Base-by-base conservation (phyloP, 345 rosid genomes). In the Salix koriyanagi region DNA sequence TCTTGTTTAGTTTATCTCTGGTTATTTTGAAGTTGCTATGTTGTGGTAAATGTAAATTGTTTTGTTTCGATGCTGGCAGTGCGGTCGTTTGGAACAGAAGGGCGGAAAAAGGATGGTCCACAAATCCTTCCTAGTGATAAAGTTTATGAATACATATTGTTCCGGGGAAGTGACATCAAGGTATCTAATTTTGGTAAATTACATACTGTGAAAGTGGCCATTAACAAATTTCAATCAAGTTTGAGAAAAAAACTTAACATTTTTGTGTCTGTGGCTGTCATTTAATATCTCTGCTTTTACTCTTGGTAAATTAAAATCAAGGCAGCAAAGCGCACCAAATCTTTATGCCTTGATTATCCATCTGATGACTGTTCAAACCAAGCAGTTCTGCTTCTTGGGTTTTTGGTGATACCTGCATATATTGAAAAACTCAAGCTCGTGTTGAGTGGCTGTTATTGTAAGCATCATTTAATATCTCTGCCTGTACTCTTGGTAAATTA, bases 51-150 rank as follows among this genome's bases (percentile, higher is more conserved):
- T 25, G 18, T 3, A 8, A 28, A 8, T 42, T 46, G 21, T 58
- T 60, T 50, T 61, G 36, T 69, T 62, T 62, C 28, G 46, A 6
- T 66, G 70, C 75, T 79, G 81, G 77, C 81, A 90, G 93, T 90
- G 42, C 88, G 93, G 73, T 90, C 93, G 9, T 90, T 88, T 82
- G 93, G 93, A 80, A 88, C 93, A n/a, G 91, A 90, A 83, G 93
- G 91, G 75, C 82, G 93, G 84, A 88, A 87, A 70, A 90, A 88
- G 71, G 90, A 90, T 83, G 91, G 91, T 23, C 85, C 88, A 0
- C 93, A 90, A 83, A 82, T 88, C 68, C 90, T 85, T 21, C 88
- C 86, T 1, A 84, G 89, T 73, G 93, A 90, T 21, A 90, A 83
- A 84, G 87, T 90, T 76, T 90, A 90, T 23, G 93, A 88, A 75